phyloP scores from a whole-genome alignment of 2,329 filamentous ascomycete genomes.

The Fusarium lateritium region DNA sequence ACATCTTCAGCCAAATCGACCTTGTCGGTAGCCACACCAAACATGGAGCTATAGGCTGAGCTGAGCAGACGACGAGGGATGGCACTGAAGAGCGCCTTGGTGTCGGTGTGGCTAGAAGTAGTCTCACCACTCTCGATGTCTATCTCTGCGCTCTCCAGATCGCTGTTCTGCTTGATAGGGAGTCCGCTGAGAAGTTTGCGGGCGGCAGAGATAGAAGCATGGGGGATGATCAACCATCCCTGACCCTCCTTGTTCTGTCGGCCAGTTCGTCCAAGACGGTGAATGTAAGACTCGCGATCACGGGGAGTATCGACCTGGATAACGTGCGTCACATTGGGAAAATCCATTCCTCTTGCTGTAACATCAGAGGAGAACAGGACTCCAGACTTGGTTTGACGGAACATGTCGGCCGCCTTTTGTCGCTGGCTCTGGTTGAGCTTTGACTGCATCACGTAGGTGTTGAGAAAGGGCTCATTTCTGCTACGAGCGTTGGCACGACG shows the following conservation, averaged over 20 bases:
- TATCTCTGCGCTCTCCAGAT: constrained; percentile 66
- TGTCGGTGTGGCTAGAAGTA: constrained; percentile 62
- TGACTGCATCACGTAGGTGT: constrained; percentile 75
- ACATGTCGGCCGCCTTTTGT: constrained; percentile 78
- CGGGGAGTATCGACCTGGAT: constrained; percentile 78
- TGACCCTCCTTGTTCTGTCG: constrained; percentile 81
- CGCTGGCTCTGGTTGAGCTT: constrained; percentile 79
- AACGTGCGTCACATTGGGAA: constrained; percentile 84
- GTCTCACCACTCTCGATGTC: constrained; percentile 66
- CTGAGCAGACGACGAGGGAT: constrained; percentile 55
- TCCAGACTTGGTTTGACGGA: constrained; percentile 74
- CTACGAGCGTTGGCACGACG: constrained; percentile 56
- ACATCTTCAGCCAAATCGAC: constrained; percentile 62
- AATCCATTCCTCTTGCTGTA: constrained; percentile 86
- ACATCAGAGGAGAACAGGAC: constrained; percentile 85
- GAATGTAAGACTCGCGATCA: constrained; percentile 80
- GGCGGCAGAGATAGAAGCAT: constrained; percentile 65
- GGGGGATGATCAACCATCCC: constrained; percentile 76
- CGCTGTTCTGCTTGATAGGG: constrained; percentile 70
- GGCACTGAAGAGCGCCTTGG: constrained; percentile 59
- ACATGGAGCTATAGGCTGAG: constrained; percentile 68
- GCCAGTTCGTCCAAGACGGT: constrained; percentile 82
- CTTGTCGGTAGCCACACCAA: constrained; percentile 65
- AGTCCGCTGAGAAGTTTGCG: constrained; percentile 69
- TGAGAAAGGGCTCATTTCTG: constrained; percentile 60